Base-by-base conservation (phyloP, 2,329 filamentous ascomycete genomes). In the Madurella fahalii region DNA sequence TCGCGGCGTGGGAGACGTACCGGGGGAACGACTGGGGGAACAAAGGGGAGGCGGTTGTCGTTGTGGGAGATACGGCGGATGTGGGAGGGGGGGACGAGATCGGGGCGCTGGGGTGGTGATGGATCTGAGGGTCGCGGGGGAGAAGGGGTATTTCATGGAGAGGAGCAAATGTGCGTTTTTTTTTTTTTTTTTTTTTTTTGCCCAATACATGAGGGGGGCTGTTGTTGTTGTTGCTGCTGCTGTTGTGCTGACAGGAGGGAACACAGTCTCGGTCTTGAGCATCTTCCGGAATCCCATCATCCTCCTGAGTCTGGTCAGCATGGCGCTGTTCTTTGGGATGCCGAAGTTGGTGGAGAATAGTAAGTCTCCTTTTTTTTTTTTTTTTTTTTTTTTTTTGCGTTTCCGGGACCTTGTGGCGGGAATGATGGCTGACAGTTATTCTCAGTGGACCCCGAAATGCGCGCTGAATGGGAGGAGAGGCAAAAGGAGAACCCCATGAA, bases 271-370 rank as follows among this genome's bases (percentile, higher is more conserved):
- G 16, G 79, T 92, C n/a, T 67, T 96, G 54, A 83, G 82, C 55
- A 85, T 96, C 53, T 77, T 96, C 65, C 94, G 94, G 77, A 96
- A 90, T 68, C 94, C 94, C 3, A 97, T 97, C 91, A 96, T 97
- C 60, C 80, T 99, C 57, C 87, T 99, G 77, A 91, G 87, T 4
- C 73, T 95, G 34, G 84, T 94, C 40, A 90, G 86, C 58, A 83
- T 96, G 76, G 85, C 76, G 5, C 77, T 96, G 61, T 91, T 96
- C 59, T 80, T 97, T 65, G 92, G 92, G 62, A 90, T 97, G 88
- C 94, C 94, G 13, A 94, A 96, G 72, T 72, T 99, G 53, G 85
- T 97, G 76, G 92, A 97, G 49, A 96, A 94, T 69, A 96, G 92
- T 96, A 83, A 59, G 90, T 81, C n/a, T n/a, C n/a, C n/a, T n/a